A percentile compares a stretch with the other conserved stretches of the same genome.
Evolutionary conservation across 768 basidiomycete genomes (phyloP).

Genomic region (Nidula microcarpa): DNA sequence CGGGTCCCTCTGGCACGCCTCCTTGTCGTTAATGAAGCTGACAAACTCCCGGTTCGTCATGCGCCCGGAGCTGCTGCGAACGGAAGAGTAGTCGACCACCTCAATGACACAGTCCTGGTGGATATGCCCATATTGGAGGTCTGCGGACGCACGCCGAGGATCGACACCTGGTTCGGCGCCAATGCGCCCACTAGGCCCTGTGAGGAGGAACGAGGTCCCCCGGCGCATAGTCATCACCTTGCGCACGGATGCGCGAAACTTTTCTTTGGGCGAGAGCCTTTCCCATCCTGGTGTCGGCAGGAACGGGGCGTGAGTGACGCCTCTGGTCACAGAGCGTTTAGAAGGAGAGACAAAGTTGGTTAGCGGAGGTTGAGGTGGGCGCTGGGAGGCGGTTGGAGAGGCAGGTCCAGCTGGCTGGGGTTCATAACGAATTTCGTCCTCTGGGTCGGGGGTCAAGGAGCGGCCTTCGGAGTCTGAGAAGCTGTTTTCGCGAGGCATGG

Average conservation of each 20-base stretch:
- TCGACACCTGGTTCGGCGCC: conserved; percentile 75
- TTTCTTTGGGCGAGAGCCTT: conserved; percentile 38
- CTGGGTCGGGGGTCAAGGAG: conserved; percentile 63
- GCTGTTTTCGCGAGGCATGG: conserved; percentile 67
- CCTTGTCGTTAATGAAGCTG: conserved; percentile 42
- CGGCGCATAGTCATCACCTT: conserved; percentile 65
- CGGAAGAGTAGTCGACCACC: conserved; percentile 60
- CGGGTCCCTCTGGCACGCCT: conserved; percentile 43
- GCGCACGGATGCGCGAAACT: conserved; percentile 51
- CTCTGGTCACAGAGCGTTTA: not conserved
- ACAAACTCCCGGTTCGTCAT: conserved; percentile 65
- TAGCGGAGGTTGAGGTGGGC: not conserved
- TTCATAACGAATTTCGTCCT: conserved; percentile 31
- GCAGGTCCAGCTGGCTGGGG: not conserved
- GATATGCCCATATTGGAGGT: conserved; percentile 53
- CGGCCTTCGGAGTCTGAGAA: conserved; percentile 64
- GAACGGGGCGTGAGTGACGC: not conserved
- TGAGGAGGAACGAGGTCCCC: conserved; percentile 39
- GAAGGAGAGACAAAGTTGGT: not conserved
- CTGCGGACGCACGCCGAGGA: conserved; percentile 57
- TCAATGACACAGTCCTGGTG: conserved; percentile 63
- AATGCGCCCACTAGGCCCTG: conserved; percentile 30
- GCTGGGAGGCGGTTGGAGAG: not conserved
- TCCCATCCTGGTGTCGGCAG: conserved; percentile 8
- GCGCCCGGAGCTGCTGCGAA: conserved; percentile 47